These are phyloP conservation scores for Agrocybe pediades DNA, from an alignment of 768 basidiomycete genomes.

Conservation along the genomic window DNA sequence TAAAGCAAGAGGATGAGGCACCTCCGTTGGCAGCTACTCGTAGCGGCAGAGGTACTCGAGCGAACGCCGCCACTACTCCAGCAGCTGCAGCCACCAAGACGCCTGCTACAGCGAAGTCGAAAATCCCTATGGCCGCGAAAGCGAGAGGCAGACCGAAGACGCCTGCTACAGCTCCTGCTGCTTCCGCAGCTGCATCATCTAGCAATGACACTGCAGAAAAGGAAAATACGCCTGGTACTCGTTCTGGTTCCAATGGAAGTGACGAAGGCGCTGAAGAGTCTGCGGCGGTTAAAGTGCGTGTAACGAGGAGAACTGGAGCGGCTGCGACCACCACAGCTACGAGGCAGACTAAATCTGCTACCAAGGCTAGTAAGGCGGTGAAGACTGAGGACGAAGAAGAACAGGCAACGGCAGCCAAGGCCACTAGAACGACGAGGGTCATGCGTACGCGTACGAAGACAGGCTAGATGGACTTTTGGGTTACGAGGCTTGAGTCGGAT, in stretches of 20 bases:
- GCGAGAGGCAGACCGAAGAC: constrained; percentile 31
- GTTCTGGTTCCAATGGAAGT: constrained; percentile 15
- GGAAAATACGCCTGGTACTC: constrained; percentile 38
- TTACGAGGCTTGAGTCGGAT: too few species aligned
- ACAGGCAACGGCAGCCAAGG: constrained; percentile 16
- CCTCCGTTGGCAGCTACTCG: constrained; percentile 14
- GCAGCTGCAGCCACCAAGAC: constrained; percentile 2
- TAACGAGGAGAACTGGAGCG: constrained; percentile 34
- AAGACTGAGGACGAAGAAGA: constrained; percentile 24
- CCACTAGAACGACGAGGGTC: constrained; percentile 30
- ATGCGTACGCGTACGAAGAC: constrained; percentile 38
- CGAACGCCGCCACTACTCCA: constrained; percentile 1
- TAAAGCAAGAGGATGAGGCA: constrained; percentile 12
- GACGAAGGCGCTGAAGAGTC: constrained; percentile 30
- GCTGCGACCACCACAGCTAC: constrained; percentile 7
- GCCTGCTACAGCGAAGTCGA: constrained; percentile 5
- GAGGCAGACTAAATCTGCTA: constrained; percentile 14
- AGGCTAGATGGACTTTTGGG: constrained; percentile 16
- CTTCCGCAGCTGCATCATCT: constrained; percentile 3
- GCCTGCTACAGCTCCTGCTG: constrained; percentile 35
- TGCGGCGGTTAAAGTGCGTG: constrained; percentile 30
- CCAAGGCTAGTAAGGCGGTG: constrained; percentile 18
- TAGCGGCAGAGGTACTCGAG: constrained; percentile 3
- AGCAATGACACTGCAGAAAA: constrained; percentile 34
- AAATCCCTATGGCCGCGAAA: constrained; percentile 4